Base-by-base conservation (phyloP, 768 basidiomycete genomes). In the Suillus weaverae region DNA sequence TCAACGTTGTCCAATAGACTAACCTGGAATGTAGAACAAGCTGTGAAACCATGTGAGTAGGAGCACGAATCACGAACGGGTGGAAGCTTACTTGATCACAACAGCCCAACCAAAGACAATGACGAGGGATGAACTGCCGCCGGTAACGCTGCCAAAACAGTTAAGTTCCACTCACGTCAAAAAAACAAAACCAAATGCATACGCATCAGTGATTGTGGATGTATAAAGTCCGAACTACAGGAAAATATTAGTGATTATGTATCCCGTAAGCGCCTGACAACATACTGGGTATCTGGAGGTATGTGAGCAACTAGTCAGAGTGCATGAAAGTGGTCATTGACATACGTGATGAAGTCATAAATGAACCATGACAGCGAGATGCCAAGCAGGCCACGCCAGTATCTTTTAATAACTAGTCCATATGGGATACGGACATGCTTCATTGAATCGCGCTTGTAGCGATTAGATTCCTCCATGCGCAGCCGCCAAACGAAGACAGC, bases 401-500 rank as follows among this genome's bases (percentile, higher is more conserved):
- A 99, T 50, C 92, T 86, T 71, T 83, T 88, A 46, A 97, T 66
- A 68, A 95, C 81, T 32, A 97, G 83, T 73, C 75, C 66, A 72
- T 95, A 95, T 0, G 95, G 95, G 62, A 93, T 90, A 48, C 76
- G 81, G 11, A 86, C 83, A 54, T 84, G 73, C 69, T 87, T 91
- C 92, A 96, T 95, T 1, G 91, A 89, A 74, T 92, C 86, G 68
- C 86, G 89, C 74, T 83, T 88, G 75, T 83, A 95, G 20, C 86
- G 80, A 14, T 81, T 81, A 1, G 94, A 92, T 70, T 96, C 92
- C 35, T 88, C 83, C 90, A 96, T 94, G 65, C 82, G 85, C 61
- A 94, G 72, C 68, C 95, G 92, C 94, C 95, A 96, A 59, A 93
- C 70, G 70, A 96, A 86, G n/a, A 96, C 89, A 9, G 85, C 84